Evolutionary conservation across 1,139 yeast genomes (phyloP), one percentile per base, ranked within the genome.

Genomic region (Geotrichum siamense): DNA sequence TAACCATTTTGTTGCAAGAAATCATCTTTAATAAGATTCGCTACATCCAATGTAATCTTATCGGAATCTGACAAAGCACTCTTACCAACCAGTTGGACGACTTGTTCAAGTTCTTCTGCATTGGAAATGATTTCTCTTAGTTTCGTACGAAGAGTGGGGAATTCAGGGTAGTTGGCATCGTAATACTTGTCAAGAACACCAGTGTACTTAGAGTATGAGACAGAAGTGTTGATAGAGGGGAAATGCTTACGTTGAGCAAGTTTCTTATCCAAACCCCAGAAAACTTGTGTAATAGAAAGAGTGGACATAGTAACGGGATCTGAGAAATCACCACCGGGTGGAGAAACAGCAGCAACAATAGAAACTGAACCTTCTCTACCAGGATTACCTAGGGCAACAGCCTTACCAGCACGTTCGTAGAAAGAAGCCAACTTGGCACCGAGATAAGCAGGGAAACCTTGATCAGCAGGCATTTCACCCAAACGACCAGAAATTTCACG

Each of bases 401-500:
- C 94, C 67, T 84, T 87, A 72, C 99, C 99, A 38, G 99, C 98
- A 75, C 99, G 87, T 73, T 91, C 99, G 68, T 91, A 91, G 78
- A 91, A 91, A 47, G 97, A 91, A 47, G 99, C 97, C 62, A 91
- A 77, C 67, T 91, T 91, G 45, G 99, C 96, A 71, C 98, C 98
- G 67, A 91, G 77, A 66, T 93, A 91, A 48, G 99, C 99, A 53
- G 99, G 99, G 93, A 89, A 91, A 76, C 99, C 99, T 74, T 93
- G 98, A 72, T 91, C 99, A 51, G 99, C 99, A 64, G 99, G 99
- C 99, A 91, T 91, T 74, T 93, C 99, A 69, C 98, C 98, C 67
- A 91, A 75, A 76, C 99, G 94, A 78, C 99, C 99, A 45, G 97
- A 89, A 67, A 91, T 82, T 76, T 91, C 99, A 81, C 99, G 87